Evolutionary conservation across 257 asterid species (phyloP).

Genomic region (Solanum habrochaites): DNA sequence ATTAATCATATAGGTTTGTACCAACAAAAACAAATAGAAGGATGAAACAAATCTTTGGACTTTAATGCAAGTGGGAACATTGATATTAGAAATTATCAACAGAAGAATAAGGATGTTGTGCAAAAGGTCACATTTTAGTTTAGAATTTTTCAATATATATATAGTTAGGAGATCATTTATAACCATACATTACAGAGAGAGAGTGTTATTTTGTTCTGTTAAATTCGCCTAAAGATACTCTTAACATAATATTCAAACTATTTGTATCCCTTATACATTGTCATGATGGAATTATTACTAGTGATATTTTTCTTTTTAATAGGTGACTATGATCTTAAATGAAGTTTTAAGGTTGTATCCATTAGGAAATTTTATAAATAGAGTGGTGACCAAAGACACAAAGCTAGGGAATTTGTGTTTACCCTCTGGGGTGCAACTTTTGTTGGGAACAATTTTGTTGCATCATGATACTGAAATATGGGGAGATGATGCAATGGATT

Average conservation of each 20-base stretch:
- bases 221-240: not conserved
- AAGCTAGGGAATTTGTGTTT: not conserved
- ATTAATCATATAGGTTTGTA: not conserved
- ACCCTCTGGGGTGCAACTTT: not conserved
- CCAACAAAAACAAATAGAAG: too few relatives aligned
- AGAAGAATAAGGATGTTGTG: too few relatives aligned
- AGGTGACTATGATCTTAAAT: slow-evolving; percentile 5
- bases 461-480: slow-evolving; percentile 6
- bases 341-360: slow-evolving; percentile 8
- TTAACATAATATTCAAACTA: not conserved
- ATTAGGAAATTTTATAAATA: not conserved
- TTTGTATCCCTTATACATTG: not conserved
- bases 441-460: not conserved
- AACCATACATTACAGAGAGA: too few relatives aligned
- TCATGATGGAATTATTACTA: not conserved
- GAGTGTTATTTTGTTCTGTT: too few relatives aligned
- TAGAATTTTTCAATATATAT: too few relatives aligned
- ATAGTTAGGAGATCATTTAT: too few relatives aligned
- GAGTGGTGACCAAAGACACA: not conserved
- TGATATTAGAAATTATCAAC: too few relatives aligned
- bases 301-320: not conserved
- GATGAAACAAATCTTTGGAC: too few relatives aligned
- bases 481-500: slow-evolving; percentile 13
- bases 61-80: too few relatives aligned
- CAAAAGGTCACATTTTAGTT: too few relatives aligned